Evolutionary conservation across 2,329 filamentous ascomycete genomes (phyloP).

Genomic region (Cladosporium colombiae): DNA sequence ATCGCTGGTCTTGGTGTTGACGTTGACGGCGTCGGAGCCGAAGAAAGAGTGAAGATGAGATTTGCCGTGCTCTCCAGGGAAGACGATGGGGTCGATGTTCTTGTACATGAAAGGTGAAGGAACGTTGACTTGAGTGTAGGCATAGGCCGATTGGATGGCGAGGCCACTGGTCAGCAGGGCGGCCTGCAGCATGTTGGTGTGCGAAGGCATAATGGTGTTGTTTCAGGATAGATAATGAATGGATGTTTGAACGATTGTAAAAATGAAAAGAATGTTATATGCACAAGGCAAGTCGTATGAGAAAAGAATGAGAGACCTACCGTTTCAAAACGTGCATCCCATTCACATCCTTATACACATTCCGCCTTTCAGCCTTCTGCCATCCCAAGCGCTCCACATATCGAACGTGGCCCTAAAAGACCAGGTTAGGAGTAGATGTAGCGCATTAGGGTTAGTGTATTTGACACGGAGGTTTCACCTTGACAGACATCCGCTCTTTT

Average conservation of each 20-base stretch:
- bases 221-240: slow-evolving; percentile 19
- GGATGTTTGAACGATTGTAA: slow-evolving; percentile 3
- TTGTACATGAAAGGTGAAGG: slow-evolving; percentile 43
- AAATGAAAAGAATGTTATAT: not conserved
- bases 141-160: slow-evolving; percentile 33
- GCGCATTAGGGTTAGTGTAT: not conserved
- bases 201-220: slow-evolving; percentile 36
- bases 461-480: not conserved
- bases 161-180: slow-evolving; percentile 29
- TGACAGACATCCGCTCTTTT: not conserved
- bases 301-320: not conserved
- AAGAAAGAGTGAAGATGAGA: slow-evolving; percentile 50
- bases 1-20: slow-evolving; percentile 40
- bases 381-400: not conserved
- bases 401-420: not conserved
- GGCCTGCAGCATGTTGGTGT: slow-evolving; percentile 30
- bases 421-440: not conserved
- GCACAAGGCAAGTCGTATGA: not conserved
- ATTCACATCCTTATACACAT: not conserved
- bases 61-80: slow-evolving; percentile 42
- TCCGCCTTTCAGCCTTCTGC: too few relatives aligned
- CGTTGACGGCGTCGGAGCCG: slow-evolving; percentile 47
- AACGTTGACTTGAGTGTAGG: slow-evolving; percentile 41
- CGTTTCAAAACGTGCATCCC: not conserved
- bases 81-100: slow-evolving; percentile 49